Evolutionary conservation across 345 rosid genomes (phyloP), one percentile per base, ranked within the genome.

Genomic region (Arabis hirsuta): DNA sequence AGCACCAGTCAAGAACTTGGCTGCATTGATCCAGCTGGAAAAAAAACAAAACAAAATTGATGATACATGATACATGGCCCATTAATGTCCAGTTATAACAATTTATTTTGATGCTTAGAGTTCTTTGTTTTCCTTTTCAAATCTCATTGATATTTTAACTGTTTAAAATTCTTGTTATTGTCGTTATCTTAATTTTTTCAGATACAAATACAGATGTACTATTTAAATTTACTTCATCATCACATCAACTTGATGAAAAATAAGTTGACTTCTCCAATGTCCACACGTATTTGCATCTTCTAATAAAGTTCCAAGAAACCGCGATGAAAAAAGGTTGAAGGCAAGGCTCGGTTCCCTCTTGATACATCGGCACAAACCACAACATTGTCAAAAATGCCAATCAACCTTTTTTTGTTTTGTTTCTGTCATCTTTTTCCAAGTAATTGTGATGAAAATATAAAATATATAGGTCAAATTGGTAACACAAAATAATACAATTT

Each of bases 1-100:
- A 90, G 96, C 94, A 63, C 99, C 99, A 0, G 98, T 87, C 84
- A 95, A 70, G 82, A 90, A 95, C 87, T 95, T 91, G 38, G 98
- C 90, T 42, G 88, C 94, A 34, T 84, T 95, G 56, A 82, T 87
- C 98, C 99, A 95, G n/a, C 97, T 95, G 79, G 2, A 41, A 5
- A 48, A 14, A 14, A 39, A n/a, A n/a, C n/a, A n/a, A n/a, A n/a
- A n/a, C n/a, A n/a, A n/a, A n/a, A n/a, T n/a, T n/a, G n/a, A n/a
- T n/a, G n/a, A n/a, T n/a, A n/a, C n/a, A n/a, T n/a, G n/a, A n/a
- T n/a, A n/a, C n/a, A n/a, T n/a, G n/a, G n/a, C n/a, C n/a, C n/a
- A n/a, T n/a, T n/a, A n/a, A n/a, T n/a, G n/a, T n/a, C n/a, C n/a
- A n/a, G n/a, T n/a, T n/a, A n/a, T n/a, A n/a, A n/a, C n/a, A n/a